Percentiles rank a stretch among this genome's conserved stretches.
Conservation (phyloP, 2,329 filamentous ascomycete genomes). For the Fusarium pilosicola region DNA sequence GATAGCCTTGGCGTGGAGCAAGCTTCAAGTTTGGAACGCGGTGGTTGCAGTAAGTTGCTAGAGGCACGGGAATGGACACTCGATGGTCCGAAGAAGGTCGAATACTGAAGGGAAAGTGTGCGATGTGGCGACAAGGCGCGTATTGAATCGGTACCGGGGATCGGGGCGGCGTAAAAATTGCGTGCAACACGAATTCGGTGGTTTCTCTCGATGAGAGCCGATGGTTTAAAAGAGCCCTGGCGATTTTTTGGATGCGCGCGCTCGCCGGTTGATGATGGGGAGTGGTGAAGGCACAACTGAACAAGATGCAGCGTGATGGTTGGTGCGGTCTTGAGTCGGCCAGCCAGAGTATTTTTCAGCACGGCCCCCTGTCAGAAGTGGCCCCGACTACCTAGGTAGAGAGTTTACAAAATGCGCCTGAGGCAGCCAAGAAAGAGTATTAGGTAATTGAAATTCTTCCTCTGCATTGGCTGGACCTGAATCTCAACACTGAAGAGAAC, state of each 20-base stretch:
- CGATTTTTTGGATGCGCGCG: constrained; percentile 72
- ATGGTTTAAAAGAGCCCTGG: constrained; percentile 69
- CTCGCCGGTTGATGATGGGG: constrained; percentile 62
- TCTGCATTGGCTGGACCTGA: constrained; percentile 1
- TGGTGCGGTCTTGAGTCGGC: constrained; percentile 54
- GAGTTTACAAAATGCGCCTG: constrained; percentile 36
- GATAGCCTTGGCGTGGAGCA: constrained; percentile 35
- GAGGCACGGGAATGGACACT: constrained; percentile 39
- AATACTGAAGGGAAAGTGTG: constrained; percentile 55
- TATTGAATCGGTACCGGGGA: constrained; percentile 54
- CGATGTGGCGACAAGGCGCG: constrained; percentile 54
- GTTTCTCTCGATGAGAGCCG: constrained; percentile 65
- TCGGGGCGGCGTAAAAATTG: constrained; percentile 61
- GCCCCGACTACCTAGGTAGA: constrained; percentile 32
- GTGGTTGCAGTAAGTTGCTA: constrained; percentile 22
- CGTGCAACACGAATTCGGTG: constrained; percentile 64
- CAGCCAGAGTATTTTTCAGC: constrained; percentile 57
- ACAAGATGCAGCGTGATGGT: constrained; percentile 62
- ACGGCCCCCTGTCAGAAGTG: constrained; percentile 49
- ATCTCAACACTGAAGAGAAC: not conserved
- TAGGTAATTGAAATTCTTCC: constrained; percentile 22
- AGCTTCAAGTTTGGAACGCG: constrained; percentile 39
- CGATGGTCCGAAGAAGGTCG: constrained; percentile 37
- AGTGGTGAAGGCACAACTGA: constrained; percentile 63
- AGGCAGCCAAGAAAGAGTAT: constrained; percentile 29